Evolutionary conservation across 2,329 filamentous ascomycete species (phyloP).

Genomic region (Thielaviopsis populi): DNA sequence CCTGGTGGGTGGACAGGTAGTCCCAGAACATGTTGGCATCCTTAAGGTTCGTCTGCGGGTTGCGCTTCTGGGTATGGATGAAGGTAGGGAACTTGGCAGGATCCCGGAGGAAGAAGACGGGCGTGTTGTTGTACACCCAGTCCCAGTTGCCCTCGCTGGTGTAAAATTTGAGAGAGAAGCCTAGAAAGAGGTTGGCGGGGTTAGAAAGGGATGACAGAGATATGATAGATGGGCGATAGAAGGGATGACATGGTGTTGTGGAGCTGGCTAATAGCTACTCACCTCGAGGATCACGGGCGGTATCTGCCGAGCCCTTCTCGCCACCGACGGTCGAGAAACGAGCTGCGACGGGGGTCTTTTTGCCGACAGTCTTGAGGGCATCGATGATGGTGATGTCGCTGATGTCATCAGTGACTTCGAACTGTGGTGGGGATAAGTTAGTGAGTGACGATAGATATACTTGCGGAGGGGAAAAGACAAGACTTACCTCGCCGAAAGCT

Average conservation of each 20-base stretch:
- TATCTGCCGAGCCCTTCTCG: slow-evolving; percentile 56
- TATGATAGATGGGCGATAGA: not conserved
- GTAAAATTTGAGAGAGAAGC: slow-evolving; percentile 57
- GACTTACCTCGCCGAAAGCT: slow-evolving; percentile 30
- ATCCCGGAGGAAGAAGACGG: slow-evolving; percentile 62
- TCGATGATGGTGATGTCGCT: slow-evolving; percentile 40
- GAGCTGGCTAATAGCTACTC: not conserved
- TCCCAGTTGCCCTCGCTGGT: slow-evolving; percentile 59
- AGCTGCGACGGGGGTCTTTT: slow-evolving; percentile 50
- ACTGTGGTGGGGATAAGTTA: slow-evolving; percentile 20
- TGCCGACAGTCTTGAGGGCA: slow-evolving; percentile 45
- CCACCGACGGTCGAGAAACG: slow-evolving; percentile 66
- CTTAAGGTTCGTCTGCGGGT: slow-evolving; percentile 56
- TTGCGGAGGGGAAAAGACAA: too few species aligned
- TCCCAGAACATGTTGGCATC: slow-evolving; percentile 47
- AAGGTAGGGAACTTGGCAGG: slow-evolving; percentile 61
- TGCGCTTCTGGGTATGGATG: slow-evolving; percentile 64
- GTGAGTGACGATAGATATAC: not conserved
- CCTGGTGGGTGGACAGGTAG: slow-evolving; percentile 41
- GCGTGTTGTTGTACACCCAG: slow-evolving; percentile 62
- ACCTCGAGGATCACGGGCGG: slow-evolving; percentile 56
- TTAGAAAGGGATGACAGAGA: not conserved
- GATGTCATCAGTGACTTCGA: slow-evolving; percentile 32
- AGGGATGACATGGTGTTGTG: too few species aligned
- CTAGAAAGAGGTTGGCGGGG: slow-evolving; percentile 21